phyloP scores from a whole-genome alignment of 768 basidiomycete genomes.

The Nidularia pulvinata region DNA sequence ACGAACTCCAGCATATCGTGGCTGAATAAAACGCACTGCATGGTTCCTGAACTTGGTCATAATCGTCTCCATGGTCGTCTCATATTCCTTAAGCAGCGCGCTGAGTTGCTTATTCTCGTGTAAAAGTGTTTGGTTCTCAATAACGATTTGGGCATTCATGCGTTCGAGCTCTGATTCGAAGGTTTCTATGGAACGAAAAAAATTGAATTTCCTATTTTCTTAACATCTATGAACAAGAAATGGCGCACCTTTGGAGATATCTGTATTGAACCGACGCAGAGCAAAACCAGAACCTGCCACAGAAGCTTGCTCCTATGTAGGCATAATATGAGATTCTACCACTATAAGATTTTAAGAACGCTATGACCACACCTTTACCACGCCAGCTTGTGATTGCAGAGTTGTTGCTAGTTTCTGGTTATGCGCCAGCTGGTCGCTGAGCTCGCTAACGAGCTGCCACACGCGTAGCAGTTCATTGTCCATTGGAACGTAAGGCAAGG shows the following conservation, averaged over 20 bases:
- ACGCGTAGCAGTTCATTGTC: slow-evolving; percentile 73
- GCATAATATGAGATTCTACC: neutral
- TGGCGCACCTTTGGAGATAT: slow-evolving; percentile 76
- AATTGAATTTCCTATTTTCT: slow-evolving; percentile 27
- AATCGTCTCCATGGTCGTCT: slow-evolving; percentile 91
- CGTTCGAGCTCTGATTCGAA: slow-evolving; percentile 95
- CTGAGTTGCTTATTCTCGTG: slow-evolving; percentile 97
- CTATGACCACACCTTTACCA: slow-evolving; percentile 63
- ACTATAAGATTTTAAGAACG: neutral
- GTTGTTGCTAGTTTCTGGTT: slow-evolving; percentile 76
- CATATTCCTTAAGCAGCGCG: slow-evolving; percentile 90
- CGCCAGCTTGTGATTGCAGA: slow-evolving; percentile 66
- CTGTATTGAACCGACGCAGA: slow-evolving; percentile 83
- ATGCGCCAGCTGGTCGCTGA: slow-evolving; percentile 78
- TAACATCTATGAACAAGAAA: slow-evolving; percentile 4
- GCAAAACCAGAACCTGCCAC: slow-evolving; percentile 75
- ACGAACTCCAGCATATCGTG: too few species aligned
- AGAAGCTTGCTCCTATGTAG: slow-evolving; percentile 60
- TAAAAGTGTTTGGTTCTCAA: slow-evolving; percentile 90
- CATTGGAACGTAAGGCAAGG: slow-evolving; percentile 29
- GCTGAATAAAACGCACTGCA: slow-evolving; percentile 47
- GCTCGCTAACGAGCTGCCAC: slow-evolving; percentile 80
- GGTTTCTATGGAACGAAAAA: slow-evolving; percentile 53
- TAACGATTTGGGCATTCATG: slow-evolving; percentile 83
- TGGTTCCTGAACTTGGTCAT: slow-evolving; percentile 96